These are phyloP conservation scores for Heliamphora pulchella DNA, from an alignment of 179 eudicot species.

Conservation along the genomic window DNA sequence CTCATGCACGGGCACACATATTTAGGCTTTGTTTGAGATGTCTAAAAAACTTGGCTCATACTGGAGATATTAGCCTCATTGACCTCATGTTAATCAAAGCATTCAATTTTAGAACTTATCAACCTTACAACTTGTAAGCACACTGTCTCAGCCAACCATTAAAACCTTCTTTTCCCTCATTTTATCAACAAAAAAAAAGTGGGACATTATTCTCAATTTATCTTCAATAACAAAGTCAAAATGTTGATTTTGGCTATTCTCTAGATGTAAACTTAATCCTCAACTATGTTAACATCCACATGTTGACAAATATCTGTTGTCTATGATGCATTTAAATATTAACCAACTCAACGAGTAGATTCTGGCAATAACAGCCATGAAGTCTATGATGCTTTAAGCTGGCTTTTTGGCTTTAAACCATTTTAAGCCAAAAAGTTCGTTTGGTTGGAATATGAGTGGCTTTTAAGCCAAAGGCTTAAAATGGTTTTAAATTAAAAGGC, in stretches of 20 bases:
- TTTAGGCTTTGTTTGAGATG: no score
- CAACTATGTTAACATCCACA: no score
- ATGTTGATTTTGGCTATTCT: no score
- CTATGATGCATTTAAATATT: background rate
- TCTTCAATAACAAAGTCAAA: no score
- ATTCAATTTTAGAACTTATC: background rate
- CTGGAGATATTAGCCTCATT: background rate
- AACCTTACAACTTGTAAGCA: no score
- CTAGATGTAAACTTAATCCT: no score
- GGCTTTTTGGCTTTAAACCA: no score
- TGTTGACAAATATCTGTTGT: background rate
- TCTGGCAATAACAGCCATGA: background rate
- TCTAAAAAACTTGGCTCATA: background rate
- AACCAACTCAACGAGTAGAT: background rate
- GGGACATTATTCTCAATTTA: background rate
- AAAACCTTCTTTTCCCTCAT: background rate
- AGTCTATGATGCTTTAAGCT: background rate
- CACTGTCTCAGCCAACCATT: background rate
- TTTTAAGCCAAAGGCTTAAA: no score
- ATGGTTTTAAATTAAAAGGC: no score
- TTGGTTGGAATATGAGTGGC: no score
- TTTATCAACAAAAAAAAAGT: background rate
- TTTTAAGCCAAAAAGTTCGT: no score
- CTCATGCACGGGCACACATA: no score
- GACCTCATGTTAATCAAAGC: background rate